A percentile compares a stretch with the other conserved stretches of the same genome.
Evolutionary conservation across 768 basidiomycete genomes (phyloP).

Genomic region (Austroboletus eburneus): DNA sequence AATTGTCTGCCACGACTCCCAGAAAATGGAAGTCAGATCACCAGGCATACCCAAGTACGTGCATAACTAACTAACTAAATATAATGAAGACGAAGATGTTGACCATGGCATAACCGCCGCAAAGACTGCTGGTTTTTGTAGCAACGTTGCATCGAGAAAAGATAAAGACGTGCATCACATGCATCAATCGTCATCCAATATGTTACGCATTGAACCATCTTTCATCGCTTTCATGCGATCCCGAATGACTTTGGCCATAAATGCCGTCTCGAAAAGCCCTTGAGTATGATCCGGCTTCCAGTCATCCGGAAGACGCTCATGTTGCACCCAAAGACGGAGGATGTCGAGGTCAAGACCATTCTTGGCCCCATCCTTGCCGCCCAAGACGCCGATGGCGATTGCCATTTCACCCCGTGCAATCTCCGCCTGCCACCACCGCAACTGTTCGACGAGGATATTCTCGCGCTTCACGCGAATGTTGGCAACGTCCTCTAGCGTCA

Average conservation of each 20-base stretch:
- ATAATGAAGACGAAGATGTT: too few species aligned
- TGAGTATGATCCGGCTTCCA: constrained; percentile 35
- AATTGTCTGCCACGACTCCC: too few species aligned
- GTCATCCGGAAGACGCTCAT: constrained; percentile 48
- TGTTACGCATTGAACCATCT: constrained; percentile 11
- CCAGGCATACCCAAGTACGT: too few species aligned
- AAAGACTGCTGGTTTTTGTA: too few species aligned
- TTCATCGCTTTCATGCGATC: constrained; percentile 25
- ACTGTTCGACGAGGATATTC: constrained; percentile 28
- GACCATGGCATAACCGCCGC: too few species aligned
- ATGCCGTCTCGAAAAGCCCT: constrained; percentile 22
- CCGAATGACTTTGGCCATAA: constrained; percentile 26
- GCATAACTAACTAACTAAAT: too few species aligned
- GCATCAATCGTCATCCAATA: constrained; percentile 14
- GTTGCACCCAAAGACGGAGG: constrained; percentile 46
- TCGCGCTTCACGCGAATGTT: constrained; percentile 51
- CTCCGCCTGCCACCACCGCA: constrained; percentile 47
- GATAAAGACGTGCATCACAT: too few species aligned
- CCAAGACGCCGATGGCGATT: constrained; percentile 51
- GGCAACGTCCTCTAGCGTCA: constrained; percentile 38
- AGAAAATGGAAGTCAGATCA: too few species aligned
- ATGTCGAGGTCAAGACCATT: constrained; percentile 44
- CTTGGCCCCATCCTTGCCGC: constrained; percentile 32
- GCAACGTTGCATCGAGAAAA: neutral
- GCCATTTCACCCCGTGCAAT: constrained; percentile 67